Base-by-base conservation (phyloP, 768 basidiomycete species). In the Leccinum arenicola region DNA sequence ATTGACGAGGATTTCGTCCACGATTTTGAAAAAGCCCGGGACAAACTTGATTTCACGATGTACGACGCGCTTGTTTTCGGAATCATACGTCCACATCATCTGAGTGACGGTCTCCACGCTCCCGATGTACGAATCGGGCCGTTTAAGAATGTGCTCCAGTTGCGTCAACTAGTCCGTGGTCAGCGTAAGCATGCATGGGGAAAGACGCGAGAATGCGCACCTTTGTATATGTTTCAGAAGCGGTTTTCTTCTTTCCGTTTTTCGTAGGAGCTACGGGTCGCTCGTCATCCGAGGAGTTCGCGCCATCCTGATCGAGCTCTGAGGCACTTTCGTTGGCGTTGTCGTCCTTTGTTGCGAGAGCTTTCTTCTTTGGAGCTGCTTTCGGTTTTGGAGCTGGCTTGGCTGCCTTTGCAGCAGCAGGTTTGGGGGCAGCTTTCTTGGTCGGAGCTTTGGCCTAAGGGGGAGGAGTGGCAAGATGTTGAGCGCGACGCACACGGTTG, bases 1-100 rank as follows among this genome's bases (percentile, higher is more conserved):
- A 74, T 99, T 99, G 67, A 99, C 97, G 3, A 99, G 80, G 68
- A 99, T 99, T 77, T 99, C 97, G 68, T 99, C 97, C 14, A 99
- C 89, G 68, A 99, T 99, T 82, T 99, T 99, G 84, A 95, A 95
- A 74, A 99, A 96, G 55, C 95, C 97, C 0, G 97, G 97, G 2
- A 98, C 95, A 69, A 89, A 99, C 67, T 85, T 91, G 62, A 89
- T 90, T 51, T 87, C 94, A 68, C 88, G 82, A 67, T 85, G 75
- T 1, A 85, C 85, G 88, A 99, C 94, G 29, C 87, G 87, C 68
- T 93, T 95, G 40, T 77, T 84, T 36, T 87, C 87, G 1, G 84
- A 79, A 72, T 98, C 94, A 70, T 87, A 96, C 2, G 93, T 93
- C 97, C 97, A 99, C 86, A 98, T 94, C 27, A 75, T 66, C 70